Conservation (phyloP, 2,329 filamentous ascomycete genomes). For the Rutstroemia sp. region DNA sequence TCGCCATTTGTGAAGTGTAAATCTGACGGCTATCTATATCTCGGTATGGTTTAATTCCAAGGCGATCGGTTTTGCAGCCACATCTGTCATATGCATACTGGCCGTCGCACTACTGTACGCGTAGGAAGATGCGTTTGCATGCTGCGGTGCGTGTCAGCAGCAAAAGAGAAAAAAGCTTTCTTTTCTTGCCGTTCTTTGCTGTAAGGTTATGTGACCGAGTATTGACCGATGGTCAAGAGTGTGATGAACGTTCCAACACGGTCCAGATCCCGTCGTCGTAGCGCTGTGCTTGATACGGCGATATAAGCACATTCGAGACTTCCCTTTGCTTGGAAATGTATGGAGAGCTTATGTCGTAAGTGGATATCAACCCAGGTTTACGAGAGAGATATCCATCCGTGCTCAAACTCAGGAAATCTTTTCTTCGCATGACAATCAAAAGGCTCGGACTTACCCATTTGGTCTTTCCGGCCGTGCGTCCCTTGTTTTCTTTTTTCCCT, state of each 20-base stretch:
- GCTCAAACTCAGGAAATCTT: too few relatives aligned
- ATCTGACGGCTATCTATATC: too few relatives aligned
- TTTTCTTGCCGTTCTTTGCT: background rate
- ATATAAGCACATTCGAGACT: too few relatives aligned
- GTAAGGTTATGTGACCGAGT: background rate
- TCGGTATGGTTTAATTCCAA: too few relatives aligned
- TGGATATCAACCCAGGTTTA: background rate
- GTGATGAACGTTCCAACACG: background rate
- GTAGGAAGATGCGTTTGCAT: background rate
- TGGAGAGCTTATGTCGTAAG: background rate
- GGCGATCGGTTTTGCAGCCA: too few relatives aligned
- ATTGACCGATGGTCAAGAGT: background rate
- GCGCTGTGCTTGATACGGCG: background rate
- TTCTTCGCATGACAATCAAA: background rate
- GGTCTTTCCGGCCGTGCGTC: background rate
- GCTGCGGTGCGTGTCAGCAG: conserved; percentile 2
- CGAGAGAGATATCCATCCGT: too few relatives aligned
- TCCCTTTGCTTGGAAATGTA: too few relatives aligned
- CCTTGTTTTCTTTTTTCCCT: background rate
- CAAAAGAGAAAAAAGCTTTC: background rate
- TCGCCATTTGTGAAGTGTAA: too few relatives aligned
- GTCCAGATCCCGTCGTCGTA: background rate
- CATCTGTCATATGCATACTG: too few relatives aligned
- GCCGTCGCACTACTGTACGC: too few relatives aligned
- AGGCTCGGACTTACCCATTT: conserved; percentile 7